Base-by-base conservation (phyloP, 1,284 basidiomycete species). In the Naganishia liquefaciens region DNA sequence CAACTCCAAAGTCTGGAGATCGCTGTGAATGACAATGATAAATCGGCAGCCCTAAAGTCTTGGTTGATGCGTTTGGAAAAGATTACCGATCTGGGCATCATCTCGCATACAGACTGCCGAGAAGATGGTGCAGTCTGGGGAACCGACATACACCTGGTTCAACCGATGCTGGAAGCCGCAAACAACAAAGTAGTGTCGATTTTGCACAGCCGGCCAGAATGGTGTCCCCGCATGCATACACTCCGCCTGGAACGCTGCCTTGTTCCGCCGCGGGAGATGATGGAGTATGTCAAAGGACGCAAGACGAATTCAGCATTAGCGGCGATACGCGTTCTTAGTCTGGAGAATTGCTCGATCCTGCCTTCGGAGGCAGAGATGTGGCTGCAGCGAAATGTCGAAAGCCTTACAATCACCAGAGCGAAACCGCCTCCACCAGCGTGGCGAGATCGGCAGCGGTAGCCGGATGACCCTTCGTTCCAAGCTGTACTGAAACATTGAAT, bases 1-100 rank as follows among this genome's bases (percentile, higher is more conserved):
- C 23, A 60, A 15, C 46, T 60, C 9, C 46, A 60, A 39, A 37
- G n/a, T 9, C 46, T 60, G 11, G 46, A 49, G 25, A 49, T 60
- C 23, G 39, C 46, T 1, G 57, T 60, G 3, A 49, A 60, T 21
- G 57, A 60, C 23, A 23, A 28, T n/a, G 57, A 60, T 27, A 50
- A 60, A 27, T 21, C 46, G 19, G 57, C 46, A 19, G 57, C 57
- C 6, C 21, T 60, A n/a, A 47, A 49, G 40, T 60, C 57, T 0
- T 60, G 57, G 57, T 50, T 60, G 57, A 60, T 60, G 57, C 46
- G 57, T 27, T 39, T 60, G 33, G 33, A 23, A 33, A 60, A 60
- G 15, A 30, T 60, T 13, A 40, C 23, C 13, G 57, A 60, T 37
- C 57, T 60, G 25, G 21, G 21, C 46, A 19, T 60, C 23, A 25